Evolutionary conservation across 2,329 filamentous ascomycete genomes (phyloP), one percentile per base, ranked within the genome.

Genomic region (Juglanconis sp.): DNA sequence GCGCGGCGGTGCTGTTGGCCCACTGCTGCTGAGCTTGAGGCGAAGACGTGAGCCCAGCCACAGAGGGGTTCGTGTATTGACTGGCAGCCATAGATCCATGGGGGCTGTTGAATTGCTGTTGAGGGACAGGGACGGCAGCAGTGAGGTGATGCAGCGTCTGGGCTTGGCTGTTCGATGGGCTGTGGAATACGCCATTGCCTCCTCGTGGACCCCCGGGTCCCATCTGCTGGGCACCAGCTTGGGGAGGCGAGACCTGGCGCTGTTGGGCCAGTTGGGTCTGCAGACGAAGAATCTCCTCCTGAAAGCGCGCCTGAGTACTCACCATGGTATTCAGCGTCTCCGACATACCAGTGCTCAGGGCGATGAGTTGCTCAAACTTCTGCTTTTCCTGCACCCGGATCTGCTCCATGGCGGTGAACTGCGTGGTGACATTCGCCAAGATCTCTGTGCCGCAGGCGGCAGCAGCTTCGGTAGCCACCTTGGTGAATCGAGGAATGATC

Each of bases 291-390:
- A 87, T 79, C 65, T 84, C 82, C 47, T 82, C 82, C 71, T 92
- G 89, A 65, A 92, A 86, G 58, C 89, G 82, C 4, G 83, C 76
- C 73, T 93, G 90, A 1, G 83, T 82, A 5, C 84, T 76, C 5
- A 87, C 87, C 87, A 94, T 87, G 11, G 83, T 83, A 44, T 86
- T 84, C 31, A 94, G 81, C 49, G 87, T 90, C 64, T 88, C 85
- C 3, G 87, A 84, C 60, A 93, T 79, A 31, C 84, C 82, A 36
- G 82, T 82, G 4, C 91, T 86, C 35, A 90, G 81, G 13, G 82
- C 80, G 7, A 87, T 81, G n/a, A 94, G 80, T 68, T 90, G 84
- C 57, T 90, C 85, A 60, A 93, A 88, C 80, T 92, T 92, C 65
- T 79, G 77, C 56, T 74, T 76, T 58, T 87, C 82, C 3, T 76